These are phyloP conservation scores for Cucurbita argyrosperma DNA, from an alignment of 306 rosid genomes.

Conservation along the genomic window DNA sequence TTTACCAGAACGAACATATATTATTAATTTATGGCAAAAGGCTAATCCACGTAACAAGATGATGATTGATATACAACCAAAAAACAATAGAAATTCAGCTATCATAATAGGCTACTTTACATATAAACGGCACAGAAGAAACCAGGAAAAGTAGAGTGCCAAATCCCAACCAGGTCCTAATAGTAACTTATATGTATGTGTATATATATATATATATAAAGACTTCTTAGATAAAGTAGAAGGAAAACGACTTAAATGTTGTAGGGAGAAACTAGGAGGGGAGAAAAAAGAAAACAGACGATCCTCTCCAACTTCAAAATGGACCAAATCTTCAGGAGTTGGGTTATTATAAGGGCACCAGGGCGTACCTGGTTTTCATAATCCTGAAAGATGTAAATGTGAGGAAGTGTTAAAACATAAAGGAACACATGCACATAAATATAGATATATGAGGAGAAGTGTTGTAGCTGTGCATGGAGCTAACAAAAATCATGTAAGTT, in stretches of 20 bases:
- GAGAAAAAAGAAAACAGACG: neutral
- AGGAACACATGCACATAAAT: neutral
- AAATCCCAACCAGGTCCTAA: neutral
- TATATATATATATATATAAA: neutral
- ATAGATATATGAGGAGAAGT: neutral
- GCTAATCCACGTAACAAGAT: neutral
- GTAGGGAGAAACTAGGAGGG: neutral
- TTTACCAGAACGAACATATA: neutral
- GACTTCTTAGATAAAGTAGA: neutral
- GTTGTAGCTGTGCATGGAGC: neutral
- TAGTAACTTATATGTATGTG: neutral
- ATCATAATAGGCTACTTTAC: neutral
- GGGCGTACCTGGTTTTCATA: neutral
- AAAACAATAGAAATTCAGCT: neutral
- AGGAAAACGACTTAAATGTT: neutral
- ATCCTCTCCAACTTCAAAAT: neutral
- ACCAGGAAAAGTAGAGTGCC: neutral
- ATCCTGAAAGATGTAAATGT: slow-evolving; percentile 8
- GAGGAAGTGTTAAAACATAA: neutral
- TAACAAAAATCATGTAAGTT: neutral
- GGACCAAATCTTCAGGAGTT: neutral
- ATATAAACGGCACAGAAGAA: neutral
- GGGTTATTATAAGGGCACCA: neutral
- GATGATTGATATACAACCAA: neutral
- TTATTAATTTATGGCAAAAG: neutral